These are phyloP conservation scores for Globisporangium iwayamae DNA, from an alignment of 352 stramenopile species.

Conservation along the genomic window DNA sequence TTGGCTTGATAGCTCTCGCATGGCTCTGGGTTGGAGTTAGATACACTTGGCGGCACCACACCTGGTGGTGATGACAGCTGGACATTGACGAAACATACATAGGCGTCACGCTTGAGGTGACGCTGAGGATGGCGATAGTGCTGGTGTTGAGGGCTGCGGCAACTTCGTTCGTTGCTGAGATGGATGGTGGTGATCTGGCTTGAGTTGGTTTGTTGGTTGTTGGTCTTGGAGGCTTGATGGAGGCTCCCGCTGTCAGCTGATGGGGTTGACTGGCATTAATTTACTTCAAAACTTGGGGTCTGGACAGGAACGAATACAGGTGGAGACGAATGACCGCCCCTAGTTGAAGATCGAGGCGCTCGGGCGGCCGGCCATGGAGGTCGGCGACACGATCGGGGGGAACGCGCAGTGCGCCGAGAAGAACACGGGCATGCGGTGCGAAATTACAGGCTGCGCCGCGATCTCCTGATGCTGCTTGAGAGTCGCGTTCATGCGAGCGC, in stretches of 20 bases:
- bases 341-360: conserved; percentile 25
- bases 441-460: conserved; percentile 34
- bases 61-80: neutral
- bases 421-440: conserved; percentile 73
- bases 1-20: neutral
- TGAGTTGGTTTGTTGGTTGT: neutral
- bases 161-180: conserved; percentile 9
- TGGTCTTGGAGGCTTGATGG: neutral
- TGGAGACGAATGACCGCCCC: neutral
- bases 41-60: too few relatives aligned
- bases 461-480: conserved; percentile 10
- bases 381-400: conserved; percentile 17
- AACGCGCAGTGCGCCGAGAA: conserved; percentile 27
- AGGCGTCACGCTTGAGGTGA: neutral
- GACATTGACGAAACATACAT: neutral
- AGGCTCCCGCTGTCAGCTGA: neutral
- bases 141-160: neutral
- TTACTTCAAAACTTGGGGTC: conserved; percentile 7
- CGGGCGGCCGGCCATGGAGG: conserved; percentile 19
- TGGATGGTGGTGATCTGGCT: neutral
- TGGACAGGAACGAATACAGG: neutral
- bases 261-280: neutral
- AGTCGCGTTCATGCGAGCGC: conserved; percentile 12
- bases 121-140: neutral
- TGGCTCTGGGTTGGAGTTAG: neutral